Base-by-base conservation (phyloP, 768 basidiomycete genomes). In the Collybiopsis luxurians region DNA sequence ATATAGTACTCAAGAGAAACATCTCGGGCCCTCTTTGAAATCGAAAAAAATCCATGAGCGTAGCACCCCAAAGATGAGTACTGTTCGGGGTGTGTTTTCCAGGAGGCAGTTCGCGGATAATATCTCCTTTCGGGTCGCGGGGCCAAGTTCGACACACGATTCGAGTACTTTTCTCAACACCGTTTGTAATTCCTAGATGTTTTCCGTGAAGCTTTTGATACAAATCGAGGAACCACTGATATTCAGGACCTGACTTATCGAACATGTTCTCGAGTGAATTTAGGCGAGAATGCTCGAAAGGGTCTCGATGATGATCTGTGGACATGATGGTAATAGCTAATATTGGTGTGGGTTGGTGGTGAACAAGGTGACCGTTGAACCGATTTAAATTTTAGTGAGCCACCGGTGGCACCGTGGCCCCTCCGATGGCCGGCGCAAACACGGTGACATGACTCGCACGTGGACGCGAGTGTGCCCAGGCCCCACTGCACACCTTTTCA, bases 41-140 rank as follows among this genome's bases (percentile, higher is more conserved):
- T 1, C 17, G 57, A 58, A 70, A 79, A 55, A 81, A 79, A 53
- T 80, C 75, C 27, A 69, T 66, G 1, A 79, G 59, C 75, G 75
- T 11, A n/a, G 71, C 72, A 43, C 79, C 78, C 79, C 79, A 81
- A 13, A 72, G 60, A 42, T 69, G 63, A 7, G 68, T 26, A 0
- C 64, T 63, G 53, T 75, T 75, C 0, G 69, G 60, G 6, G 72
- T 59, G 45, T 47, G 52, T 58, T 77, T 77, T 9, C 74, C 76
- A 0, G 47, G 21, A 19, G 44, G 19, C 19, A 61, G 60, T 24
- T 55, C 59, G 6, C 43, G 57, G 7, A 70, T 60, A 15, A 54
- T 23, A 2, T 52, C 10, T 4, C 73, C 71, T 0, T 67, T 59
- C 0, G 72, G 67, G 48, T 69, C 67, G 51, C 74, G 69, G 5